Evolutionary conservation across 176 grass and related monocot species (phyloP).

Genomic region (Musa itinerans): DNA sequence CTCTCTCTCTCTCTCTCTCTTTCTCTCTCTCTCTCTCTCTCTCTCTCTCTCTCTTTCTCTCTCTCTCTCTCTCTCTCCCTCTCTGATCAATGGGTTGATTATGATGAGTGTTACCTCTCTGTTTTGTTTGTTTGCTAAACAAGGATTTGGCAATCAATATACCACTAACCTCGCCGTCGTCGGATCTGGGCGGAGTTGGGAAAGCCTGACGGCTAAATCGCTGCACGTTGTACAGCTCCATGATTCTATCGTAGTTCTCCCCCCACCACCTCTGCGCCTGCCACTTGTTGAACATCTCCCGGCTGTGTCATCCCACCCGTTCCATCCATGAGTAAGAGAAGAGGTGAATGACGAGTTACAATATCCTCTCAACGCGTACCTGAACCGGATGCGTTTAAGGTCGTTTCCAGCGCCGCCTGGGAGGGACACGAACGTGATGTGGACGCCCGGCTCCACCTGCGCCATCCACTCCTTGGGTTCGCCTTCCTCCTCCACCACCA

Average conservation of each 20-base stretch:
- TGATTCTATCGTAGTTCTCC: conserved; percentile 60
- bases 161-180: conserved; percentile 35
- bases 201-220: conserved; percentile 50
- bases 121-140: neutral
- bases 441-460: conserved; percentile 87
- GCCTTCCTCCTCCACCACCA: conserved; percentile 24
- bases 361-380: neutral
- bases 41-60: too few relatives aligned
- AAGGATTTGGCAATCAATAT: neutral
- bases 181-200: conserved; percentile 37
- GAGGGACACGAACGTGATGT: conserved; percentile 82
- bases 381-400: conserved; percentile 69
- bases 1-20: too few relatives aligned
- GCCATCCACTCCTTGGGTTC: conserved; percentile 71
- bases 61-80: too few relatives aligned
- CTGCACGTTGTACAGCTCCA: conserved; percentile 68
- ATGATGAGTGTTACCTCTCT: neutral
- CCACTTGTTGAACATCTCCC: conserved; percentile 70
- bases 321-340: neutral
- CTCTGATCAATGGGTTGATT: neutral
- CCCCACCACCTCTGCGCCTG: conserved; percentile 77
- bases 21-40: neutral
- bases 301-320: conserved; percentile 13
- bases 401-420: conserved; percentile 54
- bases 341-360: too few relatives aligned